These are phyloP conservation scores for Circinella umbellata DNA, from an alignment of 371 early-diverging fungal species.

Conservation along the genomic window DNA sequence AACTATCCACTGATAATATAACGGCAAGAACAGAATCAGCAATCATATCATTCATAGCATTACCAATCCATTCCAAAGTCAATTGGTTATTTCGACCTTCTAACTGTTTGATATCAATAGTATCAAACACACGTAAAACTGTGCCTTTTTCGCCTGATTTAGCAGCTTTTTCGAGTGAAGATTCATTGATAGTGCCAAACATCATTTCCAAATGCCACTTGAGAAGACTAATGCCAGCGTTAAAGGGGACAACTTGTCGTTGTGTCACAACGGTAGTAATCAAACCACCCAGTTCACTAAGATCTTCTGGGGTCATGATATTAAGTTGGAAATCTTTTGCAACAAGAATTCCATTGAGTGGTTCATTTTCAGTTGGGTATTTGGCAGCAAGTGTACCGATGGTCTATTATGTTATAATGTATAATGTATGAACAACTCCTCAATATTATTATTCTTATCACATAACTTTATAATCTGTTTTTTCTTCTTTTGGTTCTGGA, in stretches of 20 bases:
- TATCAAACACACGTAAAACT: constrained; percentile 73
- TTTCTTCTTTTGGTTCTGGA: no score
- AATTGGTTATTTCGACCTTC: constrained; percentile 59
- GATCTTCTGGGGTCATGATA: constrained; percentile 80
- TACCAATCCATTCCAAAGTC: constrained; percentile 91
- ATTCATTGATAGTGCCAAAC: constrained; percentile 76
- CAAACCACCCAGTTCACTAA: constrained; percentile 82
- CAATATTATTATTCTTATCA: background rate
- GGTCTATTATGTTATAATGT: constrained; percentile 42
- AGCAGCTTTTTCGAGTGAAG: constrained; percentile 27
- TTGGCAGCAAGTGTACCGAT: constrained; percentile 85
- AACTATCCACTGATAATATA: constrained; percentile 82
- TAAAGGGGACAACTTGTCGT: constrained; percentile 78
- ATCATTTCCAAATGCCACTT: constrained; percentile 90
- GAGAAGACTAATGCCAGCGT: constrained; percentile 80
- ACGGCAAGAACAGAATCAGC: constrained; percentile 94
- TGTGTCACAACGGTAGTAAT: constrained; percentile 80
- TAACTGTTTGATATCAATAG: constrained; percentile 71
- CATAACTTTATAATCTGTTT: no score
- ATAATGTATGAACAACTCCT: no score
- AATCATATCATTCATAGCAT: constrained; percentile 92
- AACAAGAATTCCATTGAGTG: constrained; percentile 85
- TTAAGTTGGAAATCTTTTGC: constrained; percentile 89
- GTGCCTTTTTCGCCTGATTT: constrained; percentile 37
- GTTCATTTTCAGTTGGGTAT: constrained; percentile 67